Percentiles rank a stretch among this genome's conserved stretches.
Conservation (phyloP, 306 rosid genomes). For the Cucumis sativus region DNA sequence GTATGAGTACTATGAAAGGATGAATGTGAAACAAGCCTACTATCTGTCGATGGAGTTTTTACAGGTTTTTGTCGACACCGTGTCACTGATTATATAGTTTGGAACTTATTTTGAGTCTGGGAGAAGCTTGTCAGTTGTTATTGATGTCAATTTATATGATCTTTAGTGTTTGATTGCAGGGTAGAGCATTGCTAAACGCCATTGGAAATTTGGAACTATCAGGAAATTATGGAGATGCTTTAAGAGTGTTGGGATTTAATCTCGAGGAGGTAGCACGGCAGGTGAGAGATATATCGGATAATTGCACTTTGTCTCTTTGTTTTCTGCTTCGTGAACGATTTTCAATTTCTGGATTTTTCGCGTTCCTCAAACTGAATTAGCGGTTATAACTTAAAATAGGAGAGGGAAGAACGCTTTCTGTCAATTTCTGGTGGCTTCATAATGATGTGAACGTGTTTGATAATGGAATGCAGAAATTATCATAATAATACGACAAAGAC, state of each 20-base stretch:
- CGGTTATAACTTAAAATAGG: background rate
- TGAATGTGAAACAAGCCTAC: slow-evolving; percentile 84
- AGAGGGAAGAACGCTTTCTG: background rate
- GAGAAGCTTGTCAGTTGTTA: background rate
- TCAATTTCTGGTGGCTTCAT: background rate
- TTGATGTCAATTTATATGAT: background rate
- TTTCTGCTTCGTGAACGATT: background rate
- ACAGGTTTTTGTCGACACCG: slow-evolving; percentile 43
- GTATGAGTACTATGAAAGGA: slow-evolving; percentile 48
- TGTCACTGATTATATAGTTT: background rate
- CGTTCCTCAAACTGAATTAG: background rate
- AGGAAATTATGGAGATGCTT: slow-evolving; percentile 86
- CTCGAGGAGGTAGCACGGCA: slow-evolving; percentile 64
- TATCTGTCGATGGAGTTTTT: slow-evolving; percentile 95
- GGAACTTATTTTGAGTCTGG: background rate
- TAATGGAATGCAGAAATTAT: background rate
- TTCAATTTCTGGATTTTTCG: background rate
- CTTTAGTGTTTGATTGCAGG: slow-evolving; percentile 31
- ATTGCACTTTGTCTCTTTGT: background rate
- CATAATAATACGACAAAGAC: background rate
- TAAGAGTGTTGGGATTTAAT: slow-evolving; percentile 55
- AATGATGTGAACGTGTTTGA: too few species aligned
- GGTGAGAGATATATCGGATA: slow-evolving; percentile 26
- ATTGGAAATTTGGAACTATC: slow-evolving; percentile 78
- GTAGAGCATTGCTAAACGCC: slow-evolving; percentile 87